These are phyloP conservation scores for Helotiales sp. DNA, from an alignment of 2,329 filamentous ascomycete genomes.

Conservation along the genomic window DNA sequence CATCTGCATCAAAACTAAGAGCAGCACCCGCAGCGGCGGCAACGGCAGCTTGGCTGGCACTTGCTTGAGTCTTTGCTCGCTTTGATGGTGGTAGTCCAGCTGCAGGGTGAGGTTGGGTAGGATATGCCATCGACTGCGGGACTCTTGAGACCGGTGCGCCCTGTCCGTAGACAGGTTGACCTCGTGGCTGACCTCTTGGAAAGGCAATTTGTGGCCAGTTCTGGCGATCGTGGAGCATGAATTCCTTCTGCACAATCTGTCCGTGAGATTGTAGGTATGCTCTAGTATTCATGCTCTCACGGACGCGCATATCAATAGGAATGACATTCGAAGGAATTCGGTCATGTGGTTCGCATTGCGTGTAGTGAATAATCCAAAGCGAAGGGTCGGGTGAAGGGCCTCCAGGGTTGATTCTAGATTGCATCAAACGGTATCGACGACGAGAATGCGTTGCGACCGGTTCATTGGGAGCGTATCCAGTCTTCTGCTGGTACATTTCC, in stretches of 20 bases:
- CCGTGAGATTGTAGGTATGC: constrained; percentile 74
- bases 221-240: constrained; percentile 86
- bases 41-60: constrained; percentile 28
- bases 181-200: constrained; percentile 56
- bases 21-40: constrained; percentile 24
- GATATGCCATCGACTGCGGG: constrained; percentile 66
- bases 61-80: constrained; percentile 47
- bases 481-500: constrained; percentile 85
- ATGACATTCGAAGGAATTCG: constrained; percentile 73
- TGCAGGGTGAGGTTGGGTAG: constrained; percentile 55
- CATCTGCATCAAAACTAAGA: constrained; percentile 59
- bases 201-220: constrained; percentile 89
- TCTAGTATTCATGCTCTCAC: constrained; percentile 64
- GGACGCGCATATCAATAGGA: constrained; percentile 65
- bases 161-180: constrained; percentile 36
- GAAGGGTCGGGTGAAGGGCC: constrained; percentile 76
- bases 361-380: constrained; percentile 92
- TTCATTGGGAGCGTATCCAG: constrained; percentile 80
- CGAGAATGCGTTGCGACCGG: constrained; percentile 76
- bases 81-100: constrained; percentile 58
- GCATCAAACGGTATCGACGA: constrained; percentile 82
- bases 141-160: constrained; percentile 37
- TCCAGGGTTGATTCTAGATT: constrained; percentile 72
- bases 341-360: constrained; percentile 74
- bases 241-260: constrained; percentile 86